phyloP scores from a whole-genome alignment of 148 eudicot genomes.

The Arbutus unedo region DNA sequence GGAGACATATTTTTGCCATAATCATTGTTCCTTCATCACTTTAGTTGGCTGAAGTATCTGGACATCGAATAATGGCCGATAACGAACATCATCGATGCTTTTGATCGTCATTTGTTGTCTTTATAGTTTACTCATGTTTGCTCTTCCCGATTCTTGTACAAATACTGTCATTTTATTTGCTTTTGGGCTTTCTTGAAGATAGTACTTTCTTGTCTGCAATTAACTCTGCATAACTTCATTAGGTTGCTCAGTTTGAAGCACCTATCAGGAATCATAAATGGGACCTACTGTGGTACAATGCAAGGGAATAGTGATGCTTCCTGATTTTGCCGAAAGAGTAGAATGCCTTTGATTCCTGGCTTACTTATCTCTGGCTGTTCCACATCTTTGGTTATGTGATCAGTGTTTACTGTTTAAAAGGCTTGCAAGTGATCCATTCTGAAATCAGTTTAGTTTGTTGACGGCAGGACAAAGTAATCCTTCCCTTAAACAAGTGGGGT shows the following conservation, averaged over 20 bases:
- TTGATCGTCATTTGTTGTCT: not conserved
- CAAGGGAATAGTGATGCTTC: slow-evolving; percentile 1
- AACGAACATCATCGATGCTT: not conserved
- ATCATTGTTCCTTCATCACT: not conserved
- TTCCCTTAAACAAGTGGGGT: not conserved
- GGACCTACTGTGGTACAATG: not conserved
- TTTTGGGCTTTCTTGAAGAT: not conserved
- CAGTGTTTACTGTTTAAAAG: not conserved
- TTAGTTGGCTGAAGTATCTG: not conserved
- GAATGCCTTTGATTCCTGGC: not conserved
- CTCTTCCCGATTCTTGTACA: not conserved
- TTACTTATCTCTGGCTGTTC: not conserved
- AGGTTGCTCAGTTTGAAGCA: not conserved
- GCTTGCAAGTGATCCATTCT: not conserved
- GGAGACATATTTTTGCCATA: not conserved
- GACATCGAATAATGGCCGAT: not conserved
- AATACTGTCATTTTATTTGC: not conserved
- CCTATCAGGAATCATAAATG: not conserved
- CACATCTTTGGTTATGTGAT: not conserved
- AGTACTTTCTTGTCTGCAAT: not conserved
- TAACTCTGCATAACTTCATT: not conserved
- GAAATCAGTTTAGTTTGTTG: not conserved
- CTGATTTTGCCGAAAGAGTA: not conserved
- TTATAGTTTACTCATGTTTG: not conserved
- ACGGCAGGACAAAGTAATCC: not conserved